Evolutionary conservation across 257 asterid species (phyloP), one percentile per base, ranked within the genome.

Genomic region (Jaltomata sinuosa): DNA sequence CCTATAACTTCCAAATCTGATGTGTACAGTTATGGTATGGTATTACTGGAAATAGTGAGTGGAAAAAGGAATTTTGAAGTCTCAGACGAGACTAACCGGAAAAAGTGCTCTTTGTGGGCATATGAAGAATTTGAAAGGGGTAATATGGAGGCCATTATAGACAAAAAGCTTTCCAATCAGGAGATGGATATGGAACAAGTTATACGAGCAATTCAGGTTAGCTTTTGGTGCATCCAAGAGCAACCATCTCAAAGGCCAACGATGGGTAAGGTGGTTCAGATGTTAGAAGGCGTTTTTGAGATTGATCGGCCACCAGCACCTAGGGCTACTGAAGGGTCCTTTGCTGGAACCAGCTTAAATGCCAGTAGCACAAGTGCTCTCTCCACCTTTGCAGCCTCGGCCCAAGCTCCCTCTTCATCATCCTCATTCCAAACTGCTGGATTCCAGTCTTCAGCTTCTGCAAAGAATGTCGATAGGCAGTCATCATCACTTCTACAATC

Each of bases 181-280:
- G 98, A 94, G 84, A 42, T 90, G 9, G 83, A 93, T 81, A 90
- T 90, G 94, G 94, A 92, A 79, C 97, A 95, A 87, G 92, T 89
- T 61, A 83, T 67, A 61, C 92, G 97, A 82, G 91, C 91, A 3
- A 88, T 94, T 78, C 81, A 86, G 77, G 97, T 93, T 29, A 90
- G 97, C 83, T 95, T 95, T 86, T 95, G 98, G 98, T 95, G 98
- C 89, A 93, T 93, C 61, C 98, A 94, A 88, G 98, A 95, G 84
- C 98, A 95, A 83, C 97, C 98, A 6, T 93, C 97, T 72, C 98
- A 92, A 38, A 92, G 98, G 89, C 98, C 98, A 12, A 88, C 86
- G 83, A 95, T 95, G 98, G 93, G 98, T 54, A 95, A 94, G 85
- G 98, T 94, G 71, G 96, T 95, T 59, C 98, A 95, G 84, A 94